A percentile compares a stretch with the other conserved stretches of the same genome.
Evolutionary conservation across 2,329 filamentous ascomycete genomes (phyloP).

Genomic region (Xylaria sp.): DNA sequence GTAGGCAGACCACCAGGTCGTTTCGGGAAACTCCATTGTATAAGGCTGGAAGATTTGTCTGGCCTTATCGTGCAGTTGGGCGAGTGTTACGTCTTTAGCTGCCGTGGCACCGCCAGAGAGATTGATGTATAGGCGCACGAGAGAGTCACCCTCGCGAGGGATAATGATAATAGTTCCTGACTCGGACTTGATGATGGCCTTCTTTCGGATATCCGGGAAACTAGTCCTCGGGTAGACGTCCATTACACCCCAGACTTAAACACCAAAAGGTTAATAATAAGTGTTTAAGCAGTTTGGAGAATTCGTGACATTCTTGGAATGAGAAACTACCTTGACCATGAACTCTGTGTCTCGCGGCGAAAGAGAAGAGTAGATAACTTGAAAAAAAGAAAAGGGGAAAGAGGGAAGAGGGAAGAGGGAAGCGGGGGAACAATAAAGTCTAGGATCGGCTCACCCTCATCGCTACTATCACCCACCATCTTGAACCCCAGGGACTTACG

Average conservation of each 20-base stretch:
- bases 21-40: conserved; percentile 63
- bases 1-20: conserved; percentile 73
- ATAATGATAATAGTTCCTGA: conserved; percentile 70
- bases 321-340: neutral
- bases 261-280: neutral
- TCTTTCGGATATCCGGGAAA: conserved; percentile 72
- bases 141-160: conserved; percentile 66
- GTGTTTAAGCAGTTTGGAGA: neutral
- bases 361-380: neutral
- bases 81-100: conserved; percentile 62
- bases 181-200: conserved; percentile 64
- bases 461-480: conserved; percentile 61
- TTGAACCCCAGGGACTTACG: conserved; percentile 62
- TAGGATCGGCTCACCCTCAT: conserved; percentile 37
- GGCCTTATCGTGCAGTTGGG: conserved; percentile 64
- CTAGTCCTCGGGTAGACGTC: conserved; percentile 66
- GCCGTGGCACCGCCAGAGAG: conserved; percentile 60
- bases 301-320: neutral
- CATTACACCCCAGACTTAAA: conserved; percentile 47
- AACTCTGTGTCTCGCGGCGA: neutral
- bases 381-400: too few relatives aligned
- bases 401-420: too few relatives aligned
- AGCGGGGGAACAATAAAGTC: neutral
- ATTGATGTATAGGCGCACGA: conserved; percentile 73
- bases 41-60: conserved; percentile 66